phyloP scores from a whole-genome alignment of 441 rosid genomes.

The Adansonia rubrostipa region DNA sequence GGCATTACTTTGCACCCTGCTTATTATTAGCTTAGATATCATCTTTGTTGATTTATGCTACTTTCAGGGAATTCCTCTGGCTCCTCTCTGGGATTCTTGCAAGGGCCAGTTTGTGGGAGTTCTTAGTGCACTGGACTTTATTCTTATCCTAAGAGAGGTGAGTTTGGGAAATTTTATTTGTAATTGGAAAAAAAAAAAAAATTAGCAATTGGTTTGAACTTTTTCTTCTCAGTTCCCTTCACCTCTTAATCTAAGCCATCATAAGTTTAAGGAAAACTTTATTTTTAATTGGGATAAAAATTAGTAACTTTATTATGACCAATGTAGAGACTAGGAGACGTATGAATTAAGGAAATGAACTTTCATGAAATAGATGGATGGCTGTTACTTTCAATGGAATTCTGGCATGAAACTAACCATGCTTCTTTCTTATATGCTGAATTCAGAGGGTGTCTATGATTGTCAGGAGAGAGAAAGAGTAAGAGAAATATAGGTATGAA shows the following conservation, averaged over 20 bases:
- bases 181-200: too few species aligned
- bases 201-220: too few species aligned
- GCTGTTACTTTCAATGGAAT: background rate
- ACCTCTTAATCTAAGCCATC: background rate
- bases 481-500: background rate
- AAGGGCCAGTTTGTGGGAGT: slow-evolving; percentile 73
- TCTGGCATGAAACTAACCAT: background rate
- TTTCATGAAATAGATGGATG: background rate
- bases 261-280: background rate
- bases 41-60: slow-evolving; percentile 39
- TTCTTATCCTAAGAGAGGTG: slow-evolving; percentile 71
- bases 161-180: background rate
- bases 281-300: background rate
- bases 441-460: too few species aligned
- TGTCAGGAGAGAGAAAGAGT: too few species aligned
- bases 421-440: too few species aligned
- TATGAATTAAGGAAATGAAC: slow-evolving; percentile 2
- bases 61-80: slow-evolving; percentile 74
- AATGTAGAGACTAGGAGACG: background rate
- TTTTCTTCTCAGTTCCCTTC: too few species aligned
- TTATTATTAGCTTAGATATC: slow-evolving; percentile 31
- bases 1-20: slow-evolving; percentile 10
- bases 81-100: slow-evolving; percentile 77
- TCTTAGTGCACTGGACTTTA: slow-evolving; percentile 74
- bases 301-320: background rate